Conservation (phyloP, 1,284 basidiomycete species). For the Leccinum solheimii region DNA sequence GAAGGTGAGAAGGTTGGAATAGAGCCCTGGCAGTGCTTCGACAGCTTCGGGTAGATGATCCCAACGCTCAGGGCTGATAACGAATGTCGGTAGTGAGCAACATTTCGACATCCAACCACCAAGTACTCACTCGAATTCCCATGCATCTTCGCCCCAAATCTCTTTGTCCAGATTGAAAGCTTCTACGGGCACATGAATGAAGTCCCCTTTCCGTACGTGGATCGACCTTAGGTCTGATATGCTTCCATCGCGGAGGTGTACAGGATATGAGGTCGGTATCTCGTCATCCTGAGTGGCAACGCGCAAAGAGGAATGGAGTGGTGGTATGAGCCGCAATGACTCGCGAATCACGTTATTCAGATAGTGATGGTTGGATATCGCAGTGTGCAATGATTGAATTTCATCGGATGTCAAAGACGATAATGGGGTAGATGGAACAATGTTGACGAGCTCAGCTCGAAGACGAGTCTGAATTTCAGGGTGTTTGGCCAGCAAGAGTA, state of each 20-base stretch:
- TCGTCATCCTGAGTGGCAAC: slow-evolving; percentile 73
- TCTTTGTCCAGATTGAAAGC: slow-evolving; percentile 72
- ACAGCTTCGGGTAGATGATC: slow-evolving; percentile 68
- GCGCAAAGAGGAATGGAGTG: slow-evolving; percentile 77
- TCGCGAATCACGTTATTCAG: slow-evolving; percentile 79
- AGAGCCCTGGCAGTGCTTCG: slow-evolving; percentile 62
- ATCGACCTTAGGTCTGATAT: slow-evolving; percentile 45
- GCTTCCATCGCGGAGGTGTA: slow-evolving; percentile 55
- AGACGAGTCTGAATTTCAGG: slow-evolving; percentile 63
- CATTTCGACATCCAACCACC: not conserved
- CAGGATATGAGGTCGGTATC: slow-evolving; percentile 67
- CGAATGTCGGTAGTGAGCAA: slow-evolving; percentile 1
- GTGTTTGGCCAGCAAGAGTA: slow-evolving; percentile 67
- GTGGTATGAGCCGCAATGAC: slow-evolving; percentile 71
- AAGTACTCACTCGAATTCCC: slow-evolving; percentile 67
- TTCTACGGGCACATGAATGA: slow-evolving; percentile 75
- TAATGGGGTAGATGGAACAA: slow-evolving; percentile 38
- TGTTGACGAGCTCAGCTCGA: slow-evolving; percentile 55
- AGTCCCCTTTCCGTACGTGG: slow-evolving; percentile 61
- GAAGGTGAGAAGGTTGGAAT: slow-evolving; percentile 69
- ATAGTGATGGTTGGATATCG: slow-evolving; percentile 64
- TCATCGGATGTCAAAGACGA: slow-evolving; percentile 56
- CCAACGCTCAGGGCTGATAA: slow-evolving; percentile 73
- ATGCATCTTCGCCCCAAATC: slow-evolving; percentile 76
- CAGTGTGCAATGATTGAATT: slow-evolving; percentile 54